Percentiles rank a stretch among this genome's conserved stretches.
Conservation (phyloP, 2,329 filamentous ascomycete species). For the Hypomyces perniciosus region DNA sequence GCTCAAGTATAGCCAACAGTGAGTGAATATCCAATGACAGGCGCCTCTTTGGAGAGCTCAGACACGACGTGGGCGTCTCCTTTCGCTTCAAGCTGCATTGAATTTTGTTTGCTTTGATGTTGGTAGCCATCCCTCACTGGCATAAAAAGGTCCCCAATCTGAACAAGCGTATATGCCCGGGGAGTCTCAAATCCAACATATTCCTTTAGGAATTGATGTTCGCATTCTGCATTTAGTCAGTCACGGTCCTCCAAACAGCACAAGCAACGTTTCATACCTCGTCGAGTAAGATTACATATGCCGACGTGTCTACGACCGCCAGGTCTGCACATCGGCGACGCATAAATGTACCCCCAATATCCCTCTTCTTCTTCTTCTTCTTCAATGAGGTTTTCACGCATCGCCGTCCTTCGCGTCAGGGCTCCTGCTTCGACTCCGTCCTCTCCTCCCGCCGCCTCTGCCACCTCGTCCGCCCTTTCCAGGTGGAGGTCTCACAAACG, state of each 20-base stretch:
- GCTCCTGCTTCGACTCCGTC: constrained; percentile 45
- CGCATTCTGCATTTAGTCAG: constrained; percentile 9
- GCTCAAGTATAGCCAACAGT: too few species aligned
- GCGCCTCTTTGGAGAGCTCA: too few species aligned
- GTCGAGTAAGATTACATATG: constrained; percentile 6
- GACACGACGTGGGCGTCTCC: too few species aligned
- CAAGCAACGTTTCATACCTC: constrained; percentile 7
- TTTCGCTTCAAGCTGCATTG: too few species aligned
- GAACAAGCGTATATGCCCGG: too few species aligned
- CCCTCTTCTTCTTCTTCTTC: not conserved
- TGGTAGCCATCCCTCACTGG: too few species aligned
- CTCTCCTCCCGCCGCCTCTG: constrained; percentile 34
- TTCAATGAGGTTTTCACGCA: constrained; percentile 14
- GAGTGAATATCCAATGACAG: too few species aligned
- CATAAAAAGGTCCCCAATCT: too few species aligned
- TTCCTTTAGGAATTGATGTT: not conserved
- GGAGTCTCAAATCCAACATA: not conserved
- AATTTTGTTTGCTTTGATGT: too few species aligned
- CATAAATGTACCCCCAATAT: not conserved
- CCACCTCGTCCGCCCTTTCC: constrained; percentile 34
- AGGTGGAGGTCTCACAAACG: constrained; percentile 74
- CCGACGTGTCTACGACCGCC: constrained; percentile 7
- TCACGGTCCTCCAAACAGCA: not conserved
- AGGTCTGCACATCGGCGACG: constrained; percentile 11
- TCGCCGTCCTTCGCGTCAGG: constrained; percentile 35